A percentile compares a stretch with the other conserved stretches of the same genome.
Conservation (phyloP, 805 yeast genomes). For the Candida boidinii region DNA sequence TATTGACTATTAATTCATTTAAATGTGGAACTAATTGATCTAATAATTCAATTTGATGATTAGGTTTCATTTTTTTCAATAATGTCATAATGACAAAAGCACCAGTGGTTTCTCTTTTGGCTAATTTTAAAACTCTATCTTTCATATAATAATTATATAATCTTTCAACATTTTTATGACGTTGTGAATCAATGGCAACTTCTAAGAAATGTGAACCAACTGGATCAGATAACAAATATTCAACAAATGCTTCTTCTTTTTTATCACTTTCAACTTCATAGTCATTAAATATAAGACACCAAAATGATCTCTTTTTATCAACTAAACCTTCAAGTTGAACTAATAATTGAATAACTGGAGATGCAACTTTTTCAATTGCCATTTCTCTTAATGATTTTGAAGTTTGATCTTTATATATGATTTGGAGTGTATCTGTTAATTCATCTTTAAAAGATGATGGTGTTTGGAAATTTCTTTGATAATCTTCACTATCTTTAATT, state of each 20-base stretch:
- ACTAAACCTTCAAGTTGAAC: conserved; percentile 76
- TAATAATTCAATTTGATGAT: conserved; percentile 52
- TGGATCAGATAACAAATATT: conserved; percentile 72
- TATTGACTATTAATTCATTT: conserved; percentile 51
- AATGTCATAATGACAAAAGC: conserved; percentile 70
- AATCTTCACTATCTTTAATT: conserved; percentile 69
- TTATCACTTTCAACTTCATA: conserved; percentile 42
- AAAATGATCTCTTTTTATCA: conserved; percentile 62
- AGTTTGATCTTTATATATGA: conserved; percentile 29
- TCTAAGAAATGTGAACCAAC: conserved; percentile 94
- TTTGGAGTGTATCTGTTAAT: conserved; percentile 39
- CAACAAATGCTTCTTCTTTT: conserved; percentile 73
- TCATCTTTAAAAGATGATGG: conserved; percentile 63
- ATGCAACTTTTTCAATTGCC: conserved; percentile 72
- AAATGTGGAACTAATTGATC: conserved; percentile 62
- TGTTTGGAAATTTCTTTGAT: conserved; percentile 54
- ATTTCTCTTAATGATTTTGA: conserved; percentile 52
- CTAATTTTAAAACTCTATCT: conserved; percentile 63
- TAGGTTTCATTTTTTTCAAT: conserved; percentile 53
- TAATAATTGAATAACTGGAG: conserved; percentile 78
- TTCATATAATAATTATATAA: conserved; percentile 64
- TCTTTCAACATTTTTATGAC: conserved; percentile 63
- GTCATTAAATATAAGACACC: conserved; percentile 53
- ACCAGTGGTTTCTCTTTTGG: conserved; percentile 79
- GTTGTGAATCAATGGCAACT: conserved; percentile 54